Base-by-base conservation (phyloP, 225 moss, liverwort and hornwort species). In the Physcomitrium patens region DNA sequence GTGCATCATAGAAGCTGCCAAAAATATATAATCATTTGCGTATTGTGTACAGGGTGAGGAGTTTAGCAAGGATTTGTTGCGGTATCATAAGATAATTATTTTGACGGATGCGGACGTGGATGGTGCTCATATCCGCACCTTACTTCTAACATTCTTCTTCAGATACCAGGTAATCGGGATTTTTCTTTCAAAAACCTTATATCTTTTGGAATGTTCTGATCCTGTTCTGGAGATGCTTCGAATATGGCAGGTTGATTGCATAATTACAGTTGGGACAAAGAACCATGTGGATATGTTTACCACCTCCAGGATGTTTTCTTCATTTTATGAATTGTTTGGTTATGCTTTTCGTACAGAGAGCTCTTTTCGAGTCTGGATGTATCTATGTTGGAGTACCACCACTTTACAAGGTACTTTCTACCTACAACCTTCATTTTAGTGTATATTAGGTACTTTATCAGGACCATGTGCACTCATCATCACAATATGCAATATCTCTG, bases 81-180 rank as follows among this genome's bases (percentile, higher is more conserved):
- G 94, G 19, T 99, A 99, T 85, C 94, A 99, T 66, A 99, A 99
- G 79, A 91, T 99, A 18, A 99, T 99, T 23, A 93, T 99, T 69
- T 87, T 99, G 63, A 99, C 97, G 41, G 94, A 99, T 88, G 97
- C 97, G 26, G 97, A 99, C 83, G 97, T 99, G 50, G 97, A 99
- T 73, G 97, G 97, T 77, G 94, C 97, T 50, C 97, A 99, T 72
- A 99, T 99, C 81, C 93, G 97, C 24, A 99, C 94, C 55, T 77
- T 99, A 68, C 97, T 99, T 67, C 85, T 99, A 52, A 99, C 94
- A 16, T 99, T 99, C 75, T 87, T 99, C 71, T 99, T 99, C 60
- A 84, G 97, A 78, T 94, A 99, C 73, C 94, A 96, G 90, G 92
- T 86, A 68, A 69, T 67, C 50, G 73, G 70, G 59, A 69, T 79